Conservation (phyloP, 805 yeast genomes). For the Saccharomycopsis lassenensis region DNA sequence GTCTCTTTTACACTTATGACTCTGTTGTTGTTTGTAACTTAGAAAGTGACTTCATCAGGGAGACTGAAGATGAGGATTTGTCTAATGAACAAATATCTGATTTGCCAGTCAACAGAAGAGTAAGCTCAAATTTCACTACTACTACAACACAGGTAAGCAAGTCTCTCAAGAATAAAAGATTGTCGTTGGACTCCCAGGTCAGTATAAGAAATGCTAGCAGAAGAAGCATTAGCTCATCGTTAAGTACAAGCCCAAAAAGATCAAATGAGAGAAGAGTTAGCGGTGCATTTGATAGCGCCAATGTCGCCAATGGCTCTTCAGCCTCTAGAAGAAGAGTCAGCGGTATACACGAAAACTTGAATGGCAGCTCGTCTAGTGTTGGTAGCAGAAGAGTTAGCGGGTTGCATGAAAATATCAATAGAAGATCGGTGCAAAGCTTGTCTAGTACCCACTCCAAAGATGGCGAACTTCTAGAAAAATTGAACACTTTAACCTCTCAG, state of each 20-base stretch:
- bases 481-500: conserved; percentile 4
- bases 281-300: not conserved
- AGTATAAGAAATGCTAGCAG: not conserved
- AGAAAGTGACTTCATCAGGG: too few relatives aligned
- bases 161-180: conserved; percentile 2
- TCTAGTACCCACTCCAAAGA: not conserved
- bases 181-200: conserved; percentile 11
- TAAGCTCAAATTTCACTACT: too few relatives aligned
- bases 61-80: too few relatives aligned
- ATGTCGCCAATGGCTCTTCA: not conserved
- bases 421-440: too few relatives aligned
- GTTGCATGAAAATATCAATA: conserved; percentile 1
- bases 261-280: not conserved
- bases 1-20: conserved; percentile 59
- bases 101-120: too few relatives aligned
- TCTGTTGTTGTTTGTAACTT: conserved; percentile 19
- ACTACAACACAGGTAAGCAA: too few relatives aligned
- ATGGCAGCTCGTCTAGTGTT: not conserved
- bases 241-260: not conserved
- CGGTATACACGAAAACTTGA: not conserved
- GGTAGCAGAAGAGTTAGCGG: not conserved
- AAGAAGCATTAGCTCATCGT: conserved; percentile 2
- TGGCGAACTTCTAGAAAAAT: conserved; percentile 1
- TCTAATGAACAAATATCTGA: too few relatives aligned
- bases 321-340: not conserved